Base-by-base conservation (phyloP, 371 early-diverging fungal species). In the Sporodiniella umbellata region DNA sequence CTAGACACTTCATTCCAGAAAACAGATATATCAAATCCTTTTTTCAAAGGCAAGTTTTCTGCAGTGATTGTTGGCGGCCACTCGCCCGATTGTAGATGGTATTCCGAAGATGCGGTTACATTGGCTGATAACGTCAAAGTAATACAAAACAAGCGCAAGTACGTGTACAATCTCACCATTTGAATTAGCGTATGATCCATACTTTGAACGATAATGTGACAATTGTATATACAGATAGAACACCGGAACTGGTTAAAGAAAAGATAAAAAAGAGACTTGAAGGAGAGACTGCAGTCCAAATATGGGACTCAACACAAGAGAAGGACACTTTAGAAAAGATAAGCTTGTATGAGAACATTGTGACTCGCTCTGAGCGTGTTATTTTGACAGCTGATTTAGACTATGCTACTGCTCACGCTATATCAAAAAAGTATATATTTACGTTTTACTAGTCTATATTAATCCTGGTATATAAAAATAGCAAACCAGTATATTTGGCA, bases 371-470 rank as follows among this genome's bases (percentile, higher is more conserved):
- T 6, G 10, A 63, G n/a, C 49, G 69, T 17, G 62, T 67, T 1
- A 56, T 71, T 2, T 21, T 71, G 23, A 75, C 75, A 18, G 75
- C 72, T 4, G 75, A 75, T 42, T 50, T 75, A 21, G 72, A 75
- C 48, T 75, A 75, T 55, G 52, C 61, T 2, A 58, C 51, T 14
- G 61, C 72, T 12, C 72, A 75, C 46, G 72, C 75, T 7, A 46
- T 56, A 5, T 56, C 64, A 10, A 60, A 59, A 44, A 53, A 64
- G 75, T 58, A n/a, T n/a, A n/a, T n/a, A n/a, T n/a, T n/a, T n/a
- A n/a, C n/a, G n/a, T n/a, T n/a, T n/a, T n/a, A n/a, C n/a, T n/a
- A n/a, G n/a, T n/a, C n/a, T n/a, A n/a, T n/a, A n/a, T n/a, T n/a
- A n/a, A n/a, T n/a, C n/a, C n/a, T n/a, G n/a, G n/a, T n/a, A n/a